Evolutionary conservation across 768 basidiomycete species (phyloP), one percentile per base, ranked within the genome.

Genomic region (Pholiota molesta): DNA sequence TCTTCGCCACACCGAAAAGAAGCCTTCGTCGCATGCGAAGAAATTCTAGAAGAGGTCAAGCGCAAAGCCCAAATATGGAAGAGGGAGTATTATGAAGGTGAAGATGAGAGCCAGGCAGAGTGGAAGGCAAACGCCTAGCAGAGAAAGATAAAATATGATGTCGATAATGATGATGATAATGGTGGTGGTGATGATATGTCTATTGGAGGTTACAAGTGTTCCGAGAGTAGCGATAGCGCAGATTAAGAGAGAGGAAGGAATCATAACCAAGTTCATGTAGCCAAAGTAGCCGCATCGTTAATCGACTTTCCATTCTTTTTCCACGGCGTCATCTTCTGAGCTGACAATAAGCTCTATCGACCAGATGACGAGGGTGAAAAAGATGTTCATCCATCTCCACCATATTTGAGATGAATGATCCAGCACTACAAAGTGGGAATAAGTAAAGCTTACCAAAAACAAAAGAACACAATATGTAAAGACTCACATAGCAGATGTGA

Each of bases 311-410:
- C 91, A 93, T 70, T 87, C 83, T 68, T 88, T 86, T 61, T 84
- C 80, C 23, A 75, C 74, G 31, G 72, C 77, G 66, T 91, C 91
- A 54, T 91, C 89, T 52, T 87, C 91, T n/a, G 83, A 83, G 76
- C 88, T 87, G 59, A 95, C 91, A 31, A 91, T 73, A 52, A 94
- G 81, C 74, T 94, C 93, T 23, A 94, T 78, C 11, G 89, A 86
- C 93, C 94, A 95, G 44, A 94, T 83, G 26, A 88, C 79, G 29
- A 95, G 81, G 4, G 91, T 94, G 74, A 94, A 90, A 77, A 94
- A 92, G 35, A 95, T 88, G 70, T 92, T 92, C 79, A 89, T 88
- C 92, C 93, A 94, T 63, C 93, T 84, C 90, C 93, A 94, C 93
- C 93, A 95, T 53, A 94, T 86, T 70, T 94, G 93, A n/a, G 91